Evolutionary conservation across 2,329 filamentous ascomycete species (phyloP).

Genomic region (Penicillium sp.): DNA sequence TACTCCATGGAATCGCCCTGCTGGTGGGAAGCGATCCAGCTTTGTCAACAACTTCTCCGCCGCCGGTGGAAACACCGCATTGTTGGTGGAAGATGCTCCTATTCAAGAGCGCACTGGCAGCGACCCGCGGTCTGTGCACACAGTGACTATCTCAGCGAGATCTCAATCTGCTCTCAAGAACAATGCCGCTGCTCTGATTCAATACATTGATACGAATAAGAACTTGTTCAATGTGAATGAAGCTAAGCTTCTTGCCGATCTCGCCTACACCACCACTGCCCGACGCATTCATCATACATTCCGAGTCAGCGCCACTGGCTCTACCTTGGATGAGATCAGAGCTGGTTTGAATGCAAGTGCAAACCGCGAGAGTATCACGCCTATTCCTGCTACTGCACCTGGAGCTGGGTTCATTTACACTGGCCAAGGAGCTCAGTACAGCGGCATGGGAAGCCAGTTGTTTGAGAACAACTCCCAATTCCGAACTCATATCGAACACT

Average conservation of each 20-base stretch:
- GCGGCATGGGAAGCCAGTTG: constrained; percentile 32
- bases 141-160: constrained; percentile 62
- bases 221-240: constrained; percentile 22
- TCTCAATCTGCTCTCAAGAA: constrained; percentile 46
- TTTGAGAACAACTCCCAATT: constrained; percentile 28
- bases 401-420: constrained; percentile 34
- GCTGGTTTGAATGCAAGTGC: constrained; percentile 16
- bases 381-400: constrained; percentile 21
- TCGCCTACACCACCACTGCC: constrained; percentile 69
- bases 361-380: constrained; percentile 18
- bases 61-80: constrained; percentile 68
- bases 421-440: constrained; percentile 41
- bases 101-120: constrained; percentile 20
- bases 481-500: constrained; percentile 30
- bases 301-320: constrained; percentile 26
- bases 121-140: constrained; percentile 58
- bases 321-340: constrained; percentile 21
- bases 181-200: constrained; percentile 58
- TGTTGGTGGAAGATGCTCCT: constrained; percentile 62
- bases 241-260: constrained; percentile 52
- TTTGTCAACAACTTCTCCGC: constrained; percentile 69
- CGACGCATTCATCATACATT: constrained; percentile 46
- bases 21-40: constrained; percentile 39
- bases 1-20: constrained; percentile 37
- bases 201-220: constrained; percentile 56